These are phyloP conservation scores for Phylloboletellus chloephorus DNA, from an alignment of 1,284 basidiomycete species.

Conservation along the genomic window DNA sequence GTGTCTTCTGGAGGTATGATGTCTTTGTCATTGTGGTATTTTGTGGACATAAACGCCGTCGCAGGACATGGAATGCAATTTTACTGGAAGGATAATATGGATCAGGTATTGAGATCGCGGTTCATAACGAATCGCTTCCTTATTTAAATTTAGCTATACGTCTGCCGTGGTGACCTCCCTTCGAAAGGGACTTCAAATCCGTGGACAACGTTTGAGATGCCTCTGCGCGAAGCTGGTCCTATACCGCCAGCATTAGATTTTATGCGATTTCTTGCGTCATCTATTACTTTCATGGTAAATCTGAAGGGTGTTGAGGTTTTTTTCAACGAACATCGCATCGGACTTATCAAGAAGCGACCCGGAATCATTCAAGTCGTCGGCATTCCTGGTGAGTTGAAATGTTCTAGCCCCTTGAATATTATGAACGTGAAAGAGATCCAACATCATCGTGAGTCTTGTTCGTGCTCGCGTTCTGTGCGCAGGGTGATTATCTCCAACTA, in stretches of 20 bases:
- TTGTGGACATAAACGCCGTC: neutral
- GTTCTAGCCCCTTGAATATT: conserved; percentile 43
- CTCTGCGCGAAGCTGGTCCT: conserved; percentile 71
- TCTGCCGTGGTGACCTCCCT: conserved; percentile 61
- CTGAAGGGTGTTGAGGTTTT: conserved; percentile 74
- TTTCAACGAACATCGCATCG: conserved; percentile 71
- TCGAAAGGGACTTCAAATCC: conserved; percentile 24
- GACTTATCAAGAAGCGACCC: conserved; percentile 64
- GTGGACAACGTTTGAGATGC: conserved; percentile 90
- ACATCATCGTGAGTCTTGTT: conserved; percentile 2
- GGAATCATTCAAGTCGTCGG: conserved; percentile 51
- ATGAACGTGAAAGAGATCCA: conserved; percentile 39
- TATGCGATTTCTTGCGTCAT: conserved; percentile 83
- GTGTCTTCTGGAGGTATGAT: conserved; percentile 2
- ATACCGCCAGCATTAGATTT: conserved; percentile 82
- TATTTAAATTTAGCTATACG: neutral
- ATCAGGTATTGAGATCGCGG: conserved; percentile 45
- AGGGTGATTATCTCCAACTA: neutral
- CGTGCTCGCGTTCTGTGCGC: neutral
- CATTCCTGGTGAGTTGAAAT: conserved; percentile 43
- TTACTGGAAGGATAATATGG: conserved; percentile 89
- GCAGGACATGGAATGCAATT: conserved; percentile 77
- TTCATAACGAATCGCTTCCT: neutral
- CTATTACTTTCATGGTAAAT: conserved; percentile 87
- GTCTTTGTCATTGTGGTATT: neutral